A percentile compares a stretch with the other conserved stretches of the same genome.
These are phyloP conservation scores for Podospora sp. DNA, from an alignment of 495 filamentous ascomycete species.

Conservation along the genomic window DNA sequence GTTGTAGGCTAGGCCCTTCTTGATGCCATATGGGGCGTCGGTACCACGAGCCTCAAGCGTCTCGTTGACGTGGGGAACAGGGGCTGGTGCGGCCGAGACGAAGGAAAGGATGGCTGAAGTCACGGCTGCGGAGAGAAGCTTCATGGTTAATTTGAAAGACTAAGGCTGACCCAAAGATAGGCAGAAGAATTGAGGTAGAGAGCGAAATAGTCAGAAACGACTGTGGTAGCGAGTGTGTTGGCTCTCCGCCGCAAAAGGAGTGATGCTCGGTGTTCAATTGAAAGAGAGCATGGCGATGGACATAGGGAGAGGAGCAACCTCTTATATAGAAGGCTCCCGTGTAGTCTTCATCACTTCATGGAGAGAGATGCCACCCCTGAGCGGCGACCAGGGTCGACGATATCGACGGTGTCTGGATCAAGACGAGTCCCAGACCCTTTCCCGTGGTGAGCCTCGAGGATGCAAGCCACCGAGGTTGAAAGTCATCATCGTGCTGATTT, in stretches of 20 bases:
- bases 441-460: not conserved
- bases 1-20: conserved; percentile 20
- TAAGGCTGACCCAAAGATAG: not conserved
- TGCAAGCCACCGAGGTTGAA: not conserved
- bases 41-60: conserved; percentile 6
- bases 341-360: not conserved
- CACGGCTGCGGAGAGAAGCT: not conserved
- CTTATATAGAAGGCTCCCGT: not conserved
- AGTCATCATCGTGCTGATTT: not conserved
- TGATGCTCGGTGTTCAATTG: not conserved
- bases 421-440: too few relatives aligned
- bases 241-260: not conserved
- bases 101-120: not conserved
- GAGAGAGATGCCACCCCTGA: not conserved
- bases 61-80: not conserved
- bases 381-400: not conserved
- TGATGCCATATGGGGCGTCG: conserved; percentile 23
- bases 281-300: too few relatives aligned
- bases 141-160: not conserved
- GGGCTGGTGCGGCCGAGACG: not conserved
- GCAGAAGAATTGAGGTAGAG: not conserved
- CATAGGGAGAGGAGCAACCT: not conserved
- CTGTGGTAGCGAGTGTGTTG: not conserved
- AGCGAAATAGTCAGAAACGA: not conserved
- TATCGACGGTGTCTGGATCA: too few relatives aligned